Evolutionary conservation across 768 basidiomycete genomes (phyloP).

Genomic region (Sistotremastrum niveocremeum): DNA sequence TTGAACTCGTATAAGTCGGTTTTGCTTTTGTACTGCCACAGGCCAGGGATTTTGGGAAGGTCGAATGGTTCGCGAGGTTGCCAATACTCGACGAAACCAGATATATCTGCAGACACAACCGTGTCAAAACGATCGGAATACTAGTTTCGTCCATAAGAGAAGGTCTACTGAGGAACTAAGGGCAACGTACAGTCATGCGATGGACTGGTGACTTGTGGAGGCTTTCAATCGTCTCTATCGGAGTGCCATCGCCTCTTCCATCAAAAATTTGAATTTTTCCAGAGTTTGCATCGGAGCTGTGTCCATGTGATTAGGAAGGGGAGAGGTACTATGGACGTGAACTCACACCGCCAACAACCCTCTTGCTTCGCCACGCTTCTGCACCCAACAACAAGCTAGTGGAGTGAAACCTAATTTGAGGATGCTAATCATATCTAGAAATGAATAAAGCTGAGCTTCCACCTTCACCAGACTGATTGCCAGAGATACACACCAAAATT

Average conservation of each 20-base stretch:
- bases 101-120: slow-evolving; percentile 89
- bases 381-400: slow-evolving; percentile 90
- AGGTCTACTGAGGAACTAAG: background rate
- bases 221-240: slow-evolving; percentile 60
- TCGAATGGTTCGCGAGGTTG: slow-evolving; percentile 81
- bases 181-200: slow-evolving; percentile 61
- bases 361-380: slow-evolving; percentile 75
- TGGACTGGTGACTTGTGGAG: slow-evolving; percentile 86
- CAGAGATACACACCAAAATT: slow-evolving; percentile 69
- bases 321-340: background rate
- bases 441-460: background rate
- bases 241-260: slow-evolving; percentile 70
- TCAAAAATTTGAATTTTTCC: slow-evolving; percentile 83
- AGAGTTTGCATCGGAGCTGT: slow-evolving; percentile 63
- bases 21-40: slow-evolving; percentile 85
- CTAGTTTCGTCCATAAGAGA: slow-evolving; percentile 25
- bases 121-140: slow-evolving; percentile 85
- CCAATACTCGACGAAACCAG: slow-evolving; percentile 96
- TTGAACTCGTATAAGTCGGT: slow-evolving; percentile 98
- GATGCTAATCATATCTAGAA: slow-evolving; percentile 95
- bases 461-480: background rate
- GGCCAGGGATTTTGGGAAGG: slow-evolving; percentile 56
- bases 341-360: slow-evolving; percentile 77
- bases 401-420: slow-evolving; percentile 80
- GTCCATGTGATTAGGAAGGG: slow-evolving; percentile 7